Evolutionary conservation across 805 yeast genomes (phyloP).

Genomic region (Tetrapisispora phaffii): DNA sequence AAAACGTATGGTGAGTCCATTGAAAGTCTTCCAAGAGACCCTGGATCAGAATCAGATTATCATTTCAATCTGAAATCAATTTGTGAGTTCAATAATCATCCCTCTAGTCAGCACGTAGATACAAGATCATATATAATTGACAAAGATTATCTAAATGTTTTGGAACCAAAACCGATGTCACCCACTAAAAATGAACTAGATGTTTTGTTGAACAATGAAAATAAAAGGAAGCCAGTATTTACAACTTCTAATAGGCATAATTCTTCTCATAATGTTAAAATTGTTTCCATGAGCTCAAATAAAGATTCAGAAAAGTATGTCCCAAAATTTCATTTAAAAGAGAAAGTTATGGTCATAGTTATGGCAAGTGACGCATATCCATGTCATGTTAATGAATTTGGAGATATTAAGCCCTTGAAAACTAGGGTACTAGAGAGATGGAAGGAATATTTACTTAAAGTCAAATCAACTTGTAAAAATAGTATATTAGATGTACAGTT

Average conservation of each 20-base stretch:
- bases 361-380: conserved; percentile 27
- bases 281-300: not conserved
- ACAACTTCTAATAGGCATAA: not conserved
- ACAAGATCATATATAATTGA: not conserved
- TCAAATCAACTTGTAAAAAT: conserved; percentile 47
- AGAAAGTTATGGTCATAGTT: conserved; percentile 59
- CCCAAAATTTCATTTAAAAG: conserved; percentile 20
- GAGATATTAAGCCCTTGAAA: conserved; percentile 43
- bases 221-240: not conserved
- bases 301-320: not conserved
- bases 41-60: not conserved
- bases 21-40: not conserved
- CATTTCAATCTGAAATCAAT: not conserved
- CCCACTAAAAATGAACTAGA: not conserved
- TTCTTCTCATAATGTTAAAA: not conserved
- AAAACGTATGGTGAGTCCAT: too few relatives aligned
- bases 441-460: conserved; percentile 70
- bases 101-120: not conserved
- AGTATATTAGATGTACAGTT: conserved; percentile 33
- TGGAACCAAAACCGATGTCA: conserved; percentile 1
- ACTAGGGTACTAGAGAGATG: conserved; percentile 60
- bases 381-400: conserved; percentile 20
- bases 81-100: not conserved
- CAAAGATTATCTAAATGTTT: not conserved
- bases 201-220: not conserved